Evolutionary conservation across 73 alveolate genomes (phyloP), one percentile per base, ranked within the genome.

Genomic region (Vitrella brassicaformis): DNA sequence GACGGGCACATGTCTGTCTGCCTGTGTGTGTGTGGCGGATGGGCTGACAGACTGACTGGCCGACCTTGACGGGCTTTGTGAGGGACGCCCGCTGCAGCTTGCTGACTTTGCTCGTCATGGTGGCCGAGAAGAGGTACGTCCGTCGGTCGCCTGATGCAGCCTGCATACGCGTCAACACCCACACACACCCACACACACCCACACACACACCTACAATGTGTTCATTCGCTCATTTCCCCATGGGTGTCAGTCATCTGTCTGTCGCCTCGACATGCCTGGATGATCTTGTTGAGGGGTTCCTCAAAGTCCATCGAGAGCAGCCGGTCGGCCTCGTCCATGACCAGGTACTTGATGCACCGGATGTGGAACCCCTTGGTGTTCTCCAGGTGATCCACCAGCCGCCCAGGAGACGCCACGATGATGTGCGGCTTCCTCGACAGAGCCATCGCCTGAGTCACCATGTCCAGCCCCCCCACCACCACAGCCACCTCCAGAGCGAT

Each of bases 341-440:
- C 91, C 45, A 94, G 71, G 81, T 84, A 94, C 86, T 90, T 86
- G 71, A 90, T 79, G 72, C 85, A 81, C 78, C 90, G 89, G 45
- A 94, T 70, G 79, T 85, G 88, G 67, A 94, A 94, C 39, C 99
- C 99, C 86, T 96, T 96, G 22, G 99, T 96, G 90, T 96, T 95
- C 22, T 94, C 97, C 73, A 96, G 75, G 75, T 96, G 99, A 70
- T 96, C 98, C 26, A 96, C 98, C 45, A 96, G 86, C 71, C 98
- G 87, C 14, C 99, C 99, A 10, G 99, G 99, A 18, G 99, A 93
- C 26, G 98, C 99, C 27, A 96, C 88, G 29, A 96, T 86, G 27
- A 96, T 89, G 75, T 96, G 99, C 1, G 99, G 99, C 31, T 96
- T 96, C 86, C 95, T 93, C 30, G 97, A 86, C 69, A 96, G 88